These are phyloP conservation scores for Pythium scleroteichum DNA, from an alignment of 352 stramenopile species.

Conservation along the genomic window DNA sequence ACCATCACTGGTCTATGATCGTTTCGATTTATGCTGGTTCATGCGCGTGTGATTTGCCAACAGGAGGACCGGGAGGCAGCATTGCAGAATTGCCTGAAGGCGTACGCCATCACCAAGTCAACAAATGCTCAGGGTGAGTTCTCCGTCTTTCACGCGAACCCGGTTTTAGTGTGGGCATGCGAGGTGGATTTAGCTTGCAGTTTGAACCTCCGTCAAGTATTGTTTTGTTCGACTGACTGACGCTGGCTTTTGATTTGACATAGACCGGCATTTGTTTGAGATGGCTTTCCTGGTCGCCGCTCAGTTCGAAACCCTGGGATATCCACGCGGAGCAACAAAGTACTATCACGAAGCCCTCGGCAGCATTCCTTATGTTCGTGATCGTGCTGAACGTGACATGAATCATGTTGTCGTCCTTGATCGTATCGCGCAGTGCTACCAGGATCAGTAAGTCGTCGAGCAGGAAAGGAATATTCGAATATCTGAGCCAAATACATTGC, in stretches of 20 bases:
- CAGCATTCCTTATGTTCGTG: conserved; percentile 39
- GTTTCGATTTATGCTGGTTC: background rate
- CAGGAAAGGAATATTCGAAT: background rate
- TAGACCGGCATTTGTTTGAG: conserved; percentile 81
- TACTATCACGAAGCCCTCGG: conserved; percentile 76
- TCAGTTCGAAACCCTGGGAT: conserved; percentile 64
- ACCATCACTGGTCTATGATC: background rate
- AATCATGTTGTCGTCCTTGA: conserved; percentile 73
- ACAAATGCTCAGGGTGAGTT: conserved; percentile 53
- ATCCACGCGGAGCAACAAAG: conserved; percentile 41
- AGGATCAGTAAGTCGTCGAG: conserved; percentile 44
- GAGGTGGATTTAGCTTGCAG: too few species aligned
- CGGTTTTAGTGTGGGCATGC: too few species aligned
- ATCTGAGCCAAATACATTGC: background rate
- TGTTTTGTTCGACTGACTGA: background rate
- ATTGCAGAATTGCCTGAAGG: conserved; percentile 66
- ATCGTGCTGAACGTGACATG: conserved; percentile 34
- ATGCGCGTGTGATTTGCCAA: background rate
- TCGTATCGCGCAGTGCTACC: conserved; percentile 76
- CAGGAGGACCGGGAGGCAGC: conserved; percentile 50
- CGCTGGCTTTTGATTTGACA: background rate
- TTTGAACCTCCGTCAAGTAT: background rate
- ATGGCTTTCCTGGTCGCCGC: conserved; percentile 74
- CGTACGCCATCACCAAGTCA: conserved; percentile 61
- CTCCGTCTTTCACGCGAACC: too few species aligned